Evolutionary conservation across 768 basidiomycete species (phyloP).

Genomic region (Kwoniella bestiolae): DNA sequence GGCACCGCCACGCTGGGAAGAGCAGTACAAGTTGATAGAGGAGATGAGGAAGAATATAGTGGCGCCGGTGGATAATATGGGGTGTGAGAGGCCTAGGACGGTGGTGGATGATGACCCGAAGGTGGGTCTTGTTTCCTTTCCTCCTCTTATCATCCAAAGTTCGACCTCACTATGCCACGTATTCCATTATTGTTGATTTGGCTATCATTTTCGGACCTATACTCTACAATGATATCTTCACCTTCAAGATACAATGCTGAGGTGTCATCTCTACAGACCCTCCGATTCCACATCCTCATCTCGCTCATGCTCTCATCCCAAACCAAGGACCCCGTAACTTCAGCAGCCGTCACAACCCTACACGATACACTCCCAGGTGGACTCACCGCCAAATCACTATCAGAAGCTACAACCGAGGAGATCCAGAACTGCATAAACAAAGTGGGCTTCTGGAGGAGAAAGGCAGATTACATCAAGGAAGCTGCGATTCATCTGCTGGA

Average conservation of each 20-base stretch:
- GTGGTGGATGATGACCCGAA: conserved; percentile 37
- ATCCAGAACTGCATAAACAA: conserved; percentile 79
- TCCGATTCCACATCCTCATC: conserved; percentile 80
- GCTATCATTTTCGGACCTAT: no score
- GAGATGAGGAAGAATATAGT: conserved; percentile 72
- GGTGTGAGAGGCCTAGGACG: conserved; percentile 52
- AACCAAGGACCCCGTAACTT: conserved; percentile 88
- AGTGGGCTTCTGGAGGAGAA: conserved; percentile 94
- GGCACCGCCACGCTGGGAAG: conserved; percentile 49
- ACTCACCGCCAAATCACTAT: conserved; percentile 73
- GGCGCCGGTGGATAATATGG: conserved; percentile 83
- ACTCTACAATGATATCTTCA: no score
- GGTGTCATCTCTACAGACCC: conserved; percentile 63
- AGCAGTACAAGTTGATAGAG: conserved; percentile 63
- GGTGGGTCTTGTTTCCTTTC: conserved; percentile 12
- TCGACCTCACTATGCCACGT: not conserved
- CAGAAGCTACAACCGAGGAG: conserved; percentile 66
- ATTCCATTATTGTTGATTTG: not conserved
- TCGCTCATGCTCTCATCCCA: conserved; percentile 95
- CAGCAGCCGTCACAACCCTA: conserved; percentile 75
- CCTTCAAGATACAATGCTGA: not conserved
- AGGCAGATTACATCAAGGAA: conserved; percentile 73
- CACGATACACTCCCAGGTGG: conserved; percentile 75
- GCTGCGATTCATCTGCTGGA: conserved; percentile 72
- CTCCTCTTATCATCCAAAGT: not conserved